Conservation (phyloP, 2,329 filamentous ascomycete species). For the Diaporthe nobilis region DNA sequence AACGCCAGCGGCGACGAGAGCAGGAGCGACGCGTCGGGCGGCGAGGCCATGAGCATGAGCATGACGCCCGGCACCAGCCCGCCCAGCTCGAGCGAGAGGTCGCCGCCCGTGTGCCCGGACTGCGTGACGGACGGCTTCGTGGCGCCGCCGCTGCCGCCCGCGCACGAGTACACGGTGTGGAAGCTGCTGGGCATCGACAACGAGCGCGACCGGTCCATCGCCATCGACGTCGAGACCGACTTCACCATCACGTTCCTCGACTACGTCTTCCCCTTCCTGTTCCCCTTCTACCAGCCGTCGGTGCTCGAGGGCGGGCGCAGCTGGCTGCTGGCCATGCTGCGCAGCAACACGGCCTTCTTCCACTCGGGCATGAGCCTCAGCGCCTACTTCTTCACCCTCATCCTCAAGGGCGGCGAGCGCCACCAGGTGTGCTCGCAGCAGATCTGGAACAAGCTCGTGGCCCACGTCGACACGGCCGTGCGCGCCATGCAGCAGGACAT, state of each 20-base stretch:
- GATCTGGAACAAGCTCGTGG: constrained; percentile 58
- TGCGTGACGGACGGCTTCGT: constrained; percentile 31
- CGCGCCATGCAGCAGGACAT: constrained; percentile 73
- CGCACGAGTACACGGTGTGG: constrained; percentile 39
- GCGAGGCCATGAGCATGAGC: neutral
- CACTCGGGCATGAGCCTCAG: constrained; percentile 70
- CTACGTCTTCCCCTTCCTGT: constrained; percentile 73
- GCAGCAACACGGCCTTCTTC: constrained; percentile 70
- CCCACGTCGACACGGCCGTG: constrained; percentile 61
- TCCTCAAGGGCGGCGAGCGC: constrained; percentile 53
- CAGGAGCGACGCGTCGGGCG: constrained; percentile 22
- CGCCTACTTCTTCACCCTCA: constrained; percentile 69
- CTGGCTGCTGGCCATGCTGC: constrained; percentile 71
- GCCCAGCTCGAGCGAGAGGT: constrained; percentile 33
- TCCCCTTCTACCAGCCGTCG: constrained; percentile 73
- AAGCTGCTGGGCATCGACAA: constrained; percentile 39
- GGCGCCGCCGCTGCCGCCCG: constrained; percentile 19
- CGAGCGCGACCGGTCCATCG: constrained; percentile 29
- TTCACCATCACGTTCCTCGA: constrained; percentile 73
- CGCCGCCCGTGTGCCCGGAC: constrained; percentile 39
- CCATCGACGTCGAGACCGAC: constrained; percentile 45
- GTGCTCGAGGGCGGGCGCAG: constrained; percentile 69
- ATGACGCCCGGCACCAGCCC: constrained; percentile 37
- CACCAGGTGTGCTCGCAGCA: constrained; percentile 53
- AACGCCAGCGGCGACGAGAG: constrained; percentile 31